phyloP scores from a whole-genome alignment of 2,329 filamentous ascomycete genomes.

The Rhexocercosporidium sp. region DNA sequence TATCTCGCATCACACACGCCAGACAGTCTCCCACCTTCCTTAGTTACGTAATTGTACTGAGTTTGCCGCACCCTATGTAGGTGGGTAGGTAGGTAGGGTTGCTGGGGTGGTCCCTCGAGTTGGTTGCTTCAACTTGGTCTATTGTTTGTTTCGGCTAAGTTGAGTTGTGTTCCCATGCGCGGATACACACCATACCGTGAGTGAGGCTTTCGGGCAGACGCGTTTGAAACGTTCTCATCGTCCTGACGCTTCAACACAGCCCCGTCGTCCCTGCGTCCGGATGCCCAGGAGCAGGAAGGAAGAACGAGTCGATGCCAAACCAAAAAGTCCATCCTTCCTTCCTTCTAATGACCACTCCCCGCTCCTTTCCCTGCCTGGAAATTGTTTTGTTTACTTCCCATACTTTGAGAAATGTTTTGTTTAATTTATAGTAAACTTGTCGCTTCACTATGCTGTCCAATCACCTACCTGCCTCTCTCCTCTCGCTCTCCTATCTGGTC shows the following conservation, averaged over 20 bases:
- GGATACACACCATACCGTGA: neutral
- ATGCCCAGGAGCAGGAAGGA: neutral
- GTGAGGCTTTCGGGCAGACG: neutral
- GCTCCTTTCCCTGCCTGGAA: neutral
- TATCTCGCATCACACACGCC: too few species aligned
- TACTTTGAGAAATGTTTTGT: neutral
- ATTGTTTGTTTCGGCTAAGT: neutral
- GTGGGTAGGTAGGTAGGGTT: neutral
- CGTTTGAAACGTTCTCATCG: neutral
- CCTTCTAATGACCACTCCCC: neutral
- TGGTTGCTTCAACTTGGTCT: too few species aligned
- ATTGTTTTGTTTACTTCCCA: too few species aligned
- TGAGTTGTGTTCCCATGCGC: neutral
- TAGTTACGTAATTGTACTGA: too few species aligned
- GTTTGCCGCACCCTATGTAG: too few species aligned
- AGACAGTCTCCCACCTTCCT: too few species aligned
- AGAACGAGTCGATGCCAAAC: too few species aligned
- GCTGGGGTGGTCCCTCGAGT: too few species aligned
- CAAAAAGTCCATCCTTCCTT: too few species aligned
- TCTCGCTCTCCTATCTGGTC: slow-evolving; percentile 35
- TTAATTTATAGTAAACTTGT: neutral
- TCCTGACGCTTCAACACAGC: neutral
- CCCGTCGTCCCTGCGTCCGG: neutral
- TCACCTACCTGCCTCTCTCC: slow-evolving; percentile 14
- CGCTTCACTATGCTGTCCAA: slow-evolving; percentile 13